Conservation (phyloP, 441 rosid genomes). For the Manihot esculenta region DNA sequence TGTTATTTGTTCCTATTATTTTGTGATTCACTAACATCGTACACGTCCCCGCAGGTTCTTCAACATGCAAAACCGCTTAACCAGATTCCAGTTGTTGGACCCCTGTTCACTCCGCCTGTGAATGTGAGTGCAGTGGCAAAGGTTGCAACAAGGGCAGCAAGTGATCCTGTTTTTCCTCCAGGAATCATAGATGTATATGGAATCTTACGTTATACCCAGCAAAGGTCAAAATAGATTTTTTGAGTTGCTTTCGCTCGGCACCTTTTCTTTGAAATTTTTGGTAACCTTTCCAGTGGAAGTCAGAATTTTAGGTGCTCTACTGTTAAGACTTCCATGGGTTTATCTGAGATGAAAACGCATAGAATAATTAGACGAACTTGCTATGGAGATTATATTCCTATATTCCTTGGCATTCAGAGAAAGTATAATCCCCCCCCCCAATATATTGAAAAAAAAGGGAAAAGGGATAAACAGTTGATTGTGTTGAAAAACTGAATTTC, state of each 20-base stretch:
- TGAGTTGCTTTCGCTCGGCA: background rate
- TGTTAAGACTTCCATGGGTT: background rate
- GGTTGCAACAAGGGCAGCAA: slow-evolving; percentile 64
- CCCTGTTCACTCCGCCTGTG: slow-evolving; percentile 67
- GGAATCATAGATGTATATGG: slow-evolving; percentile 56
- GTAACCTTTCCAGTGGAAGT: background rate
- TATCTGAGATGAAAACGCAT: background rate
- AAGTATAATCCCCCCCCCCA: too few species aligned
- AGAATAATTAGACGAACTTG: background rate
- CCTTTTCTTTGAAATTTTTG: background rate
- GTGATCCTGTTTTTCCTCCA: slow-evolving; percentile 52
- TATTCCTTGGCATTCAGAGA: too few species aligned
- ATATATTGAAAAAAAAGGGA: too few species aligned
- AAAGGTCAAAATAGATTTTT: slow-evolving; percentile 26
- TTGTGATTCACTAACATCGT: background rate
- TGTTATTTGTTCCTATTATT: background rate
- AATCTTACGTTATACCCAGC: slow-evolving; percentile 43
- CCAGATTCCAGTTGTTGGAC: slow-evolving; percentile 59
- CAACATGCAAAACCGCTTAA: slow-evolving; percentile 52
- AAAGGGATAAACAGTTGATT: too few species aligned
- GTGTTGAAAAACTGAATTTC: too few species aligned
- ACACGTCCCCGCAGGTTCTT: slow-evolving; percentile 42
- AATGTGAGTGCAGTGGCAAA: slow-evolving; percentile 60
- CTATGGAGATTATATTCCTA: background rate
- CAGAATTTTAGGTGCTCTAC: background rate